These are phyloP conservation scores for Phanerochaete sordida DNA, from an alignment of 768 basidiomycete genomes.

Conservation along the genomic window DNA sequence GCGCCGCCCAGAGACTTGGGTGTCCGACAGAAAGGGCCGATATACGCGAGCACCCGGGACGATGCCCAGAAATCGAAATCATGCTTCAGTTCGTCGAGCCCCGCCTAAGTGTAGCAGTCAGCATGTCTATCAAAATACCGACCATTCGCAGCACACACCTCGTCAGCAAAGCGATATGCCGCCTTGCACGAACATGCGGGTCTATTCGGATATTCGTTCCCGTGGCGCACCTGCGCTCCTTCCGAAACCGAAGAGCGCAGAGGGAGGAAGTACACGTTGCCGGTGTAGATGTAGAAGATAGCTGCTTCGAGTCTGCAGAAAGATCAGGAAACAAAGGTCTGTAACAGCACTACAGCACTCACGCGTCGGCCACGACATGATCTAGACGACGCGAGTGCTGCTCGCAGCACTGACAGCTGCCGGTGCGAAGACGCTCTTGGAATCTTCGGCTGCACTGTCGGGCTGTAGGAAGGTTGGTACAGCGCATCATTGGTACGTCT, in stretches of 20 bases:
- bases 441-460: no score
- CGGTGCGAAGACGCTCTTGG: no score
- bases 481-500: no score
- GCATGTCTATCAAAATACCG: not conserved
- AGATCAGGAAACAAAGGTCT: not conserved
- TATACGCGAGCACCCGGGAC: no score
- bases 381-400: no score
- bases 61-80: no score
- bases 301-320: not conserved
- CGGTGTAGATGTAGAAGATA: not conserved
- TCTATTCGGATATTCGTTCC: not conserved
- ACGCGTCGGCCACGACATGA: not conserved
- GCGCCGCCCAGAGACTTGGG: no score
- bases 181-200: constrained; percentile 5
- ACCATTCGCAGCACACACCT: not conserved
- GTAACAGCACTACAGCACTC: not conserved
- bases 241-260: not conserved
- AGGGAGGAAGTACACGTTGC: not conserved
- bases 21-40: no score
- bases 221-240: not conserved
- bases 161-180: constrained; percentile 5
- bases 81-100: not conserved
- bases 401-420: no score
- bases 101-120: not conserved
- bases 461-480: no score